Percentiles rank a stretch among this genome's conserved stretches.
Conservation (phyloP, 306 rosid species). For the Quercus rubra region DNA sequence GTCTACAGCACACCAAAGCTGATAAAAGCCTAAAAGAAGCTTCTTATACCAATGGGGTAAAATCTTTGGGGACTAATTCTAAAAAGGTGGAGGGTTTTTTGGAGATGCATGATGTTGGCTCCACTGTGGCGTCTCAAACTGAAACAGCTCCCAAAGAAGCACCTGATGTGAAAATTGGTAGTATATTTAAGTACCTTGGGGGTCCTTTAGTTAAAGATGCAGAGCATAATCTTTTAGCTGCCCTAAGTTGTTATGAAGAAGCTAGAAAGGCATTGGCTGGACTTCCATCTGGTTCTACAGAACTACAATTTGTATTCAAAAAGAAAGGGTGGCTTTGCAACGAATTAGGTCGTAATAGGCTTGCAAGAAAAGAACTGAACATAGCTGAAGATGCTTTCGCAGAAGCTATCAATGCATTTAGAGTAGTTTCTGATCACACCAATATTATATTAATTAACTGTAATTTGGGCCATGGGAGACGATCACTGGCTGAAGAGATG, state of each 20-base stretch:
- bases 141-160: conserved; percentile 38
- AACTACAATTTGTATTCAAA: conserved; percentile 62
- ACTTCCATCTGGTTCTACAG: conserved; percentile 60
- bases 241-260: conserved; percentile 76
- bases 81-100: conserved; percentile 25
- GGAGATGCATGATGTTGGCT: conserved; percentile 28
- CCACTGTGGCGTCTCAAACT: conserved; percentile 35
- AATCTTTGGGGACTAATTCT: conserved; percentile 33
- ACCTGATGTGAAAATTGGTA: conserved; percentile 61
- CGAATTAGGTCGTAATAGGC: conserved; percentile 79
- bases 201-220: conserved; percentile 57
- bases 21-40: conserved; percentile 21
- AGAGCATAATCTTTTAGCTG: conserved; percentile 59
- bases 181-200: conserved; percentile 80
- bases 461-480: conserved; percentile 92
- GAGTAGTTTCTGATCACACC: conserved; percentile 83
- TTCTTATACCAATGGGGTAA: conserved; percentile 18
- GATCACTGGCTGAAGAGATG: conserved; percentile 85
- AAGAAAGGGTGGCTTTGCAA: conserved; percentile 96
- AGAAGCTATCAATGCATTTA: conserved; percentile 85
- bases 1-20: conserved; percentile 26
- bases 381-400: conserved; percentile 74
- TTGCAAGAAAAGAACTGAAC: conserved; percentile 61
- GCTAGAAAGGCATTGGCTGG: conserved; percentile 65
- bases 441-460: conserved; percentile 84